Base-by-base conservation (phyloP, 306 rosid species). In the Quercus gilva region DNA sequence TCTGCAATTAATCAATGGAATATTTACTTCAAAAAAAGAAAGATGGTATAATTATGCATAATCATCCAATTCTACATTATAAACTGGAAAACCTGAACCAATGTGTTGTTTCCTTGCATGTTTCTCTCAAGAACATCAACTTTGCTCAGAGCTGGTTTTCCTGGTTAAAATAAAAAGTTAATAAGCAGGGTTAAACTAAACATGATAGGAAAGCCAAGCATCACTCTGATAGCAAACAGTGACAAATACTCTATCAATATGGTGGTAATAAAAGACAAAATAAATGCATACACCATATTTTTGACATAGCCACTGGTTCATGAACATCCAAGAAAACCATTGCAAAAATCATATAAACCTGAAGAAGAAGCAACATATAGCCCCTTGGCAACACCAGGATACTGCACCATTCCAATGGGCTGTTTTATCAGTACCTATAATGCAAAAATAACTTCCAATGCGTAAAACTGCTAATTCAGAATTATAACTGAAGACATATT, bases 341-440 rank as follows among this genome's bases (percentile, higher is more conserved):
- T 18, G 20, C 26, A 35, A 8, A 19, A 67, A 19, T 19, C 21
- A 67, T 67, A 70, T 45, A 63, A 58, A 83, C 87, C 91, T 74
- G 88, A 76, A 56, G 86, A 43, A 69, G 88, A 80, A 29, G 89
- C 91, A 56, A 81, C 86, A 65, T 85, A 85, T 61, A 88, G 70
- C 83, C 91, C 91, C 79, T 76, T 86, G 18, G 91, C 89, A 63
- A 93, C 98, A 78, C 94, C 94, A 73, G 98, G 96, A 89, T 95
- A 95, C 55, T 78, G 88, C 56, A 89, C 88, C 56, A 80, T 79
- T 77, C 98, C 99, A 71, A 95, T 92, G 59, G 96, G 92, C 83
- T 92, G 92, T 68, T 90, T 78, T 75, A 95, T 80, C 76, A 79
- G 85, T 85, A 91, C 89, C 99, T 95, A 81, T 72, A 78, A 75